phyloP scores from a whole-genome alignment of 306 rosid genomes.

The Biancaea sappan region DNA sequence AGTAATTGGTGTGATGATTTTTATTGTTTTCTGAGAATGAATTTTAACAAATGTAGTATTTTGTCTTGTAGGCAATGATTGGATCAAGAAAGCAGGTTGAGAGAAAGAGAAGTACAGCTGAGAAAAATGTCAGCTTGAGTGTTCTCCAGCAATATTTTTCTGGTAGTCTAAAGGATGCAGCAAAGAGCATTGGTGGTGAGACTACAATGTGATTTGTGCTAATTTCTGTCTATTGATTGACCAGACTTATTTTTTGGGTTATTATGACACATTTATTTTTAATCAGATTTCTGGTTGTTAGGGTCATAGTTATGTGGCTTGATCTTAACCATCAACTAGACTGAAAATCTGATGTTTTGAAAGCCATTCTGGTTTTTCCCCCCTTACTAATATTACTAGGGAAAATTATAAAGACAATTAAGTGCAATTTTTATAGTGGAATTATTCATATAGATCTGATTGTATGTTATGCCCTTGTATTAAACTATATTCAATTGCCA shows the following conservation, averaged over 20 bases:
- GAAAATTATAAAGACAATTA: slow-evolving; percentile 11
- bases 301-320: not conserved
- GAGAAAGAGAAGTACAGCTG: slow-evolving; percentile 71
- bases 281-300: slow-evolving; percentile 8
- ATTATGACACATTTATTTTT: slow-evolving; percentile 15
- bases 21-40: slow-evolving; percentile 28
- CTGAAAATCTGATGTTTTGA: not conserved
- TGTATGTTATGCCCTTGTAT: slow-evolving; percentile 22
- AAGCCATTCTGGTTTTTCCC: not conserved
- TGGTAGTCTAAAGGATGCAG: slow-evolving; percentile 97
- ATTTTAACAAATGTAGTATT: slow-evolving; percentile 16
- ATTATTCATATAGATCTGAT: slow-evolving; percentile 23
- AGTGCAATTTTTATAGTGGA: slow-evolving; percentile 2
- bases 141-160: slow-evolving; percentile 94
- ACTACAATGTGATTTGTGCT: not conserved
- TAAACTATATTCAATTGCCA: slow-evolving; percentile 10
- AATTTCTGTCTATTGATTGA: slow-evolving; percentile 17
- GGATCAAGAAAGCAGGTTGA: slow-evolving; percentile 71
- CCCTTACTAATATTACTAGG: not conserved
- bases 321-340: slow-evolving; percentile 24
- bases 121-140: slow-evolving; percentile 87
- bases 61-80: slow-evolving; percentile 48
- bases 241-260: slow-evolving; percentile 25
- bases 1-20: slow-evolving; percentile 22
- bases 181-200: slow-evolving; percentile 94